A percentile compares a stretch with the other conserved stretches of the same genome.
These are phyloP conservation scores for Capillidium heterosporum DNA, from an alignment of 371 early-diverging fungal genomes.

Conservation along the genomic window DNA sequence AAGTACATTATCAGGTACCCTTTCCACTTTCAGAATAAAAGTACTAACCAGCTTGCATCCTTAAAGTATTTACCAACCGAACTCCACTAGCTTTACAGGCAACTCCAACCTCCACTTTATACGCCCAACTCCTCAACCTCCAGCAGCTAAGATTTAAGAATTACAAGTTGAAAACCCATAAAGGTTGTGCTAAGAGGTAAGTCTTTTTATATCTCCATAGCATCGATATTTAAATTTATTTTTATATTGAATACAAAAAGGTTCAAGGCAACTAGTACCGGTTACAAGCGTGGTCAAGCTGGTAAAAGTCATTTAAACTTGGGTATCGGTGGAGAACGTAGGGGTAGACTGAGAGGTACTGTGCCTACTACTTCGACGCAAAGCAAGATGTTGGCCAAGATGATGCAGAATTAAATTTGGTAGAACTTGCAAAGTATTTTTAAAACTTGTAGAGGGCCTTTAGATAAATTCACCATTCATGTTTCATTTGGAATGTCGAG, in stretches of 20 bases:
- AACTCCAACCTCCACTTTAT: too few relatives aligned
- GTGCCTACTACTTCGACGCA: slow-evolving; percentile 5
- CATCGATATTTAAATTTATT: not conserved
- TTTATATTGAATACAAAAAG: not conserved
- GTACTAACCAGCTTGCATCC: too few relatives aligned
- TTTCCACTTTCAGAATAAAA: too few relatives aligned
- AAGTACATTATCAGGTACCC: too few relatives aligned
- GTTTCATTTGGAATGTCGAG: too few relatives aligned
- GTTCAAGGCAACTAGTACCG: not conserved
- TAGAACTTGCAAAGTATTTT: too few relatives aligned
- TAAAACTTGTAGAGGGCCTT: too few relatives aligned
- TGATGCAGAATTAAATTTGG: not conserved
- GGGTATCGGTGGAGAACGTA: not conserved
- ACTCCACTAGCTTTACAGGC: too few relatives aligned
- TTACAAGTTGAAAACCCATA: slow-evolving; percentile 5
- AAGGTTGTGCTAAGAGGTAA: slow-evolving; percentile 5
- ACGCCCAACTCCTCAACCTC: not conserved
- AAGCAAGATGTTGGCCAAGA: not conserved
- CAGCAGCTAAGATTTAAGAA: not conserved
- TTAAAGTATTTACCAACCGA: too few relatives aligned
- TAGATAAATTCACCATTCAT: too few relatives aligned
- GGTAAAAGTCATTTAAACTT: slow-evolving; percentile 7
- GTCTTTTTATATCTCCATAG: not conserved
- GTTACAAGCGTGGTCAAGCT: slow-evolving; percentile 5
- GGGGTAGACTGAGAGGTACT: slow-evolving; percentile 4